phyloP scores from a whole-genome alignment of 23 red algal genomes.

The Gracilaria gracilis region DNA sequence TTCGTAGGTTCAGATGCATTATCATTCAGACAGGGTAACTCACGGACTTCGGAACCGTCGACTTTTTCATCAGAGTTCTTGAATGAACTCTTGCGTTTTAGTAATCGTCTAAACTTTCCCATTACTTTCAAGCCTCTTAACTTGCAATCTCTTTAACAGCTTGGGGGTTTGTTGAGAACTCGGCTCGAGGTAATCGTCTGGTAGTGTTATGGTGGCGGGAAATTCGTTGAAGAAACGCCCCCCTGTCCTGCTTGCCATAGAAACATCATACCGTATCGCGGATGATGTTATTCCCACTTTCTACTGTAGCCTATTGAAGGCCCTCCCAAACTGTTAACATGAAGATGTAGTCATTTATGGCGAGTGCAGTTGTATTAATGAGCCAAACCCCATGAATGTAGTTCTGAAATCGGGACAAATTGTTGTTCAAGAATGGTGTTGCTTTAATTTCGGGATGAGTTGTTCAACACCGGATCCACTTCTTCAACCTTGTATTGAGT shows the following conservation, averaged over 20 bases:
- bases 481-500: neutral
- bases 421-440: neutral
- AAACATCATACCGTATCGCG: too few relatives aligned
- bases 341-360: neutral
- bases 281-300: too few relatives aligned
- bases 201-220: neutral
- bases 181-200: too few relatives aligned
- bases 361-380: neutral
- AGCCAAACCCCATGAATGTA: neutral
- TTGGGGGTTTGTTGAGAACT: neutral
- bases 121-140: neutral
- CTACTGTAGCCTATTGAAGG: too few relatives aligned
- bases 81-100: constrained; percentile 6
- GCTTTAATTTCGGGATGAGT: neutral
- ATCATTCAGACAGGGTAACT: neutral
- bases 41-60: neutral
- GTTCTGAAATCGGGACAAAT: neutral
- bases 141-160: neutral
- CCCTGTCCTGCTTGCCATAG: too few relatives aligned
- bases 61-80: neutral
- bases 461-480: neutral
- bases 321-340: too few relatives aligned
- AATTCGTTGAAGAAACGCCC: neutral
- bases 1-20: neutral
- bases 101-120: constrained; percentile 11